These are phyloP conservation scores for Tuber aestivum DNA, from an alignment of 495 filamentous ascomycete species.

Conservation along the genomic window DNA sequence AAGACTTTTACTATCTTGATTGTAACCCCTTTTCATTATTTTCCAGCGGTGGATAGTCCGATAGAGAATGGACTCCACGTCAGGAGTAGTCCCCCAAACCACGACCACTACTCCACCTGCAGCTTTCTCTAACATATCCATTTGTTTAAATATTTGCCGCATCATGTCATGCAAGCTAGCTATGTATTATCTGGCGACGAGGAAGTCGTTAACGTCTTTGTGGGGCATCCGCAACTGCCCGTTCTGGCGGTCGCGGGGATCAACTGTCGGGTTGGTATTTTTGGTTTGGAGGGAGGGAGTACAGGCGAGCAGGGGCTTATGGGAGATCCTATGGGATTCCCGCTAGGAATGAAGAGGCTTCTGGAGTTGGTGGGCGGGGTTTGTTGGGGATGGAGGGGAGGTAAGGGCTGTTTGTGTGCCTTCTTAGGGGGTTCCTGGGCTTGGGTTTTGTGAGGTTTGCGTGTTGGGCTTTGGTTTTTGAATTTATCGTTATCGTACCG, in stretches of 20 bases:
- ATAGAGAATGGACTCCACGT: too few relatives aligned
- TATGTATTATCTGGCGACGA: too few relatives aligned
- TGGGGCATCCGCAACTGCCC: conserved; percentile 67
- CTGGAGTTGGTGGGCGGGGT: background rate
- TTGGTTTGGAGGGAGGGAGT: conserved; percentile 37
- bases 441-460: background rate
- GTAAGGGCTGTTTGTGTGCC: background rate
- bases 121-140: too few relatives aligned
- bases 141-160: too few relatives aligned
- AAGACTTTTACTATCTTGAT: too few relatives aligned
- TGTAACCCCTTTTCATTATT: too few relatives aligned
- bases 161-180: too few relatives aligned
- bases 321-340: background rate
- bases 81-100: too few relatives aligned
- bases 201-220: conserved; percentile 66
- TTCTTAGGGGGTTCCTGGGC: background rate
- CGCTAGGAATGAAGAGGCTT: background rate
- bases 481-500: background rate
- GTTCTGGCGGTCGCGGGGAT: conserved; percentile 66
- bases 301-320: background rate
- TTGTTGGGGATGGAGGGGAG: background rate
- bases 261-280: conserved; percentile 70
- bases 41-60: too few relatives aligned
- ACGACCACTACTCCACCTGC: too few relatives aligned
- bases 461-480: background rate